Conservation (phyloP, 176 grass and related monocot species). For the Raddia distichophylla region DNA sequence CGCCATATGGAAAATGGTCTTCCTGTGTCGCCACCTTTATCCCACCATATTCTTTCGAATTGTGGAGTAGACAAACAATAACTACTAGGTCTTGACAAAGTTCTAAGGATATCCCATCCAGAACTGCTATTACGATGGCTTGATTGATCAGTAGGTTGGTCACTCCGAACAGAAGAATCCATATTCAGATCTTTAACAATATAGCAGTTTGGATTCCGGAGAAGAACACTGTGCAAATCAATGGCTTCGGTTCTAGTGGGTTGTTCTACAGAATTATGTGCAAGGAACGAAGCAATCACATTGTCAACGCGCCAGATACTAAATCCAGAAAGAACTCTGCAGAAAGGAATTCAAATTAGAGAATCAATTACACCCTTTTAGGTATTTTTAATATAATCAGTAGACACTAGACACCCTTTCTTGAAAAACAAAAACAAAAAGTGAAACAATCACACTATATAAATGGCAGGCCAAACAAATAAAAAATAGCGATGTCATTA, state of each 20-base stretch:
- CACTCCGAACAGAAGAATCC: conserved; percentile 49
- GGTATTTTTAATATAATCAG: conserved; percentile 8
- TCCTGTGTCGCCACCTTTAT: conserved; percentile 85
- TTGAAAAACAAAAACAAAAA: conserved; percentile 1
- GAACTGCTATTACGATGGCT: conserved; percentile 49
- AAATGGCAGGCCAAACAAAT: conserved; percentile 30
- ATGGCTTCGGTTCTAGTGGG: conserved; percentile 60
- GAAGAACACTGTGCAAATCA: conserved; percentile 88
- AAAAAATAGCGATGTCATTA: conserved; percentile 44
- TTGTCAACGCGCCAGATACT: conserved; percentile 94
- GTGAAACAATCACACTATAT: conserved; percentile 5
- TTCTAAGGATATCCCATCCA: conserved; percentile 80
- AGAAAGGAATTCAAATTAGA: conserved; percentile 32
- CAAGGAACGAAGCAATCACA: conserved; percentile 73
- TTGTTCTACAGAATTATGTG: conserved; percentile 72
- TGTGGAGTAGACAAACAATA: conserved; percentile 91
- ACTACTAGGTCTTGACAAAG: conserved; percentile 69
- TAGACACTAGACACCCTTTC: conserved; percentile 15
- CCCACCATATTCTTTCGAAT: conserved; percentile 99
- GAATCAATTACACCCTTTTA: neutral
- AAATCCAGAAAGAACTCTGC: conserved; percentile 64
- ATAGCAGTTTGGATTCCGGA: conserved; percentile 69
- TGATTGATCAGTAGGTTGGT: conserved; percentile 48
- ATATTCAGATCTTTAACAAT: conserved; percentile 54
- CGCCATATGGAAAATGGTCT: conserved; percentile 91